A percentile compares a stretch with the other conserved stretches of the same genome.
phyloP scores from a whole-genome alignment of 805 yeast species.

The Gaillardinia entomophila region DNA sequence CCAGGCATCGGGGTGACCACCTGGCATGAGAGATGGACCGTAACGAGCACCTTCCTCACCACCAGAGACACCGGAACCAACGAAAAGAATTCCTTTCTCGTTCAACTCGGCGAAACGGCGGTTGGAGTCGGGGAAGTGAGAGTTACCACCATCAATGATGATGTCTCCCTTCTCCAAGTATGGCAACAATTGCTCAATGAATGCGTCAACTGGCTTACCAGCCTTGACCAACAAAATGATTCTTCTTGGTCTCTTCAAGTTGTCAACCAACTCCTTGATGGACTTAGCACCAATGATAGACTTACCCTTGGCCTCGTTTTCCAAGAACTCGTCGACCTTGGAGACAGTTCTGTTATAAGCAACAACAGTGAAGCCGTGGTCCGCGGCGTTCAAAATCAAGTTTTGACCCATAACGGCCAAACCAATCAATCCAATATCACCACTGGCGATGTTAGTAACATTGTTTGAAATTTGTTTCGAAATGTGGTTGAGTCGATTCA shows the following conservation, averaged over 20 bases:
- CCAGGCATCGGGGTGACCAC: constrained; percentile 98
- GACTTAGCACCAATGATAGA: constrained; percentile 94
- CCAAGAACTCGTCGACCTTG: constrained; percentile 92
- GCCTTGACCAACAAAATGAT: constrained; percentile 93
- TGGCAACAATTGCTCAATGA: constrained; percentile 84
- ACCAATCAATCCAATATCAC: constrained; percentile 98
- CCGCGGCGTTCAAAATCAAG: constrained; percentile 95
- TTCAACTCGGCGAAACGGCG: constrained; percentile 91
- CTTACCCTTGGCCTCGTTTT: constrained; percentile 94
- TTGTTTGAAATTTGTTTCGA: background rate
- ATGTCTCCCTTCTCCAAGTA: constrained; percentile 93
- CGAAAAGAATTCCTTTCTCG: constrained; percentile 81
- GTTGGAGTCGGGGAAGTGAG: constrained; percentile 98
- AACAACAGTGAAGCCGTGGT: constrained; percentile 96
- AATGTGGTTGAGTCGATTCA: background rate
- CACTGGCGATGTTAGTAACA: constrained; percentile 41
- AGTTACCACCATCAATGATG: constrained; percentile 99
- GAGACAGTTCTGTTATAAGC: constrained; percentile 97
- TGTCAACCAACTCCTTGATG: constrained; percentile 76
- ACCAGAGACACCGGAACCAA: constrained; percentile 99
- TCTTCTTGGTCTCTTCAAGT: constrained; percentile 96
- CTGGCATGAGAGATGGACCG: constrained; percentile 99
- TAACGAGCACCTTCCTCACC: constrained; percentile 99
- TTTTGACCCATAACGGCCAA: constrained; percentile 99
- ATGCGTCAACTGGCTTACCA: constrained; percentile 89